A percentile compares a stretch with the other conserved stretches of the same genome.
These are phyloP conservation scores for Solanum hybrid DNA, from an alignment of 305 asterid species.

Conservation along the genomic window DNA sequence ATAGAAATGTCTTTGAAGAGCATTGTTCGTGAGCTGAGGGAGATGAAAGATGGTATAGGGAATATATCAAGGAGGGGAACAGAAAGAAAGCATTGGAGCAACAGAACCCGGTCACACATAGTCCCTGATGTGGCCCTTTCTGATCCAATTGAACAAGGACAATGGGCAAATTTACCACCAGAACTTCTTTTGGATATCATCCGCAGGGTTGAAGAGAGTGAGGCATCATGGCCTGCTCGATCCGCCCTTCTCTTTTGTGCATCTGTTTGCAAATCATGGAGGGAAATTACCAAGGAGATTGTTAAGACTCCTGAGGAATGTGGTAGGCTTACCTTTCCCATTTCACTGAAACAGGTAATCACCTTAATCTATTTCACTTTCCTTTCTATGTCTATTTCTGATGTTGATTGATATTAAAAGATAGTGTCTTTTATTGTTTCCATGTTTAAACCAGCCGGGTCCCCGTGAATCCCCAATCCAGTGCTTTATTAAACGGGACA, in stretches of 20 bases:
- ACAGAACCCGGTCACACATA: slow-evolving; percentile 52
- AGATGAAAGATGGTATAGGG: slow-evolving; percentile 62
- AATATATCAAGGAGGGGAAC: slow-evolving; percentile 57
- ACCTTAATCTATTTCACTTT: neutral
- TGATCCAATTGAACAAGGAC: slow-evolving; percentile 45
- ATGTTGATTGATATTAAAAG: neutral
- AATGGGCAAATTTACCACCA: slow-evolving; percentile 64
- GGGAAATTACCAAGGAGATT: slow-evolving; percentile 61
- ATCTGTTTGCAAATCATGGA: slow-evolving; percentile 75
- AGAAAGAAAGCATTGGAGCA: slow-evolving; percentile 66
- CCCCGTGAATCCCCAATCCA: slow-evolving; percentile 70
- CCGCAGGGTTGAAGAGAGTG: slow-evolving; percentile 66
- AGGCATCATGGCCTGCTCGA: slow-evolving; percentile 78
- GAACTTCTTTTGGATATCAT: slow-evolving; percentile 62
- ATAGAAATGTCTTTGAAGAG: slow-evolving; percentile 65
- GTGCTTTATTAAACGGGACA: slow-evolving; percentile 73
- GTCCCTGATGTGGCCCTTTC: slow-evolving; percentile 54
- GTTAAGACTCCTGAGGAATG: slow-evolving; percentile 73
- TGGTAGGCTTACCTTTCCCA: slow-evolving; percentile 73
- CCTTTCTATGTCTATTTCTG: neutral
- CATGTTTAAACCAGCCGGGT: slow-evolving; percentile 39
- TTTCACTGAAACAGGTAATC: slow-evolving; percentile 68
- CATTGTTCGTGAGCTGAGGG: slow-evolving; percentile 53
- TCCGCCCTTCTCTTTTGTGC: slow-evolving; percentile 60
- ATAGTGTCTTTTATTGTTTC: neutral